These are phyloP conservation scores for Parasitella parasitica DNA, from an alignment of 371 early-diverging fungal genomes.

Conservation along the genomic window DNA sequence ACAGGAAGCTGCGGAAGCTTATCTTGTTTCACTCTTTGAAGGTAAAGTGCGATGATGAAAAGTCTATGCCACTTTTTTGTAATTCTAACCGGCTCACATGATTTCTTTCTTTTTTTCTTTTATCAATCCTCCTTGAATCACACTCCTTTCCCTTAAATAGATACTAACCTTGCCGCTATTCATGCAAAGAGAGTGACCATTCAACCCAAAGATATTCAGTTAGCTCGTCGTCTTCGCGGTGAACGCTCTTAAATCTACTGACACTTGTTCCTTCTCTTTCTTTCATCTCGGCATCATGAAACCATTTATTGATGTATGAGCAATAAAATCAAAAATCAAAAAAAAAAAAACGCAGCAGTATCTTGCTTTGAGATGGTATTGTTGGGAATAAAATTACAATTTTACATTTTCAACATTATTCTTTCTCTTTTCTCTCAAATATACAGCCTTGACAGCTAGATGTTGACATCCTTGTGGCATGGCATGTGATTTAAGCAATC, in stretches of 20 bases:
- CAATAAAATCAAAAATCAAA: neutral
- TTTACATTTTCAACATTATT: too few relatives aligned
- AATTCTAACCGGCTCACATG: neutral
- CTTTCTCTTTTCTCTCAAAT: too few relatives aligned
- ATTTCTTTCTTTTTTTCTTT: neutral
- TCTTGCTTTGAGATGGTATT: neutral
- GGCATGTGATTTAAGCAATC: too few relatives aligned
- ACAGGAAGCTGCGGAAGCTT: constrained; percentile 98
- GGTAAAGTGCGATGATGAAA: constrained; percentile 34
- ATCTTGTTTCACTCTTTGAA: constrained; percentile 94
- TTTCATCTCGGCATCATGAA: neutral
- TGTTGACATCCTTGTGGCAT: too few relatives aligned
- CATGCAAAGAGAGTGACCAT: constrained; percentile 99
- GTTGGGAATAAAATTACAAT: too few relatives aligned
- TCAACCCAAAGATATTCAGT: constrained; percentile 97
- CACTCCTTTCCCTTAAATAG: constrained; percentile 23
- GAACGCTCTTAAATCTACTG: constrained; percentile 67
- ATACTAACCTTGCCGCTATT: constrained; percentile 97
- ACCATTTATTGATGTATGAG: too few relatives aligned
- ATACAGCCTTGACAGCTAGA: too few relatives aligned
- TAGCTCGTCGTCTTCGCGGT: constrained; percentile 93
- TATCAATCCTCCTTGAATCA: neutral
- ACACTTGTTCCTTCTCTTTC: neutral
- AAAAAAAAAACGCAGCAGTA: neutral
- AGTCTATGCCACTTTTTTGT: neutral